Base-by-base conservation (phyloP, 202 grass and related monocot species). In the Miscanthus sacchariflorus region DNA sequence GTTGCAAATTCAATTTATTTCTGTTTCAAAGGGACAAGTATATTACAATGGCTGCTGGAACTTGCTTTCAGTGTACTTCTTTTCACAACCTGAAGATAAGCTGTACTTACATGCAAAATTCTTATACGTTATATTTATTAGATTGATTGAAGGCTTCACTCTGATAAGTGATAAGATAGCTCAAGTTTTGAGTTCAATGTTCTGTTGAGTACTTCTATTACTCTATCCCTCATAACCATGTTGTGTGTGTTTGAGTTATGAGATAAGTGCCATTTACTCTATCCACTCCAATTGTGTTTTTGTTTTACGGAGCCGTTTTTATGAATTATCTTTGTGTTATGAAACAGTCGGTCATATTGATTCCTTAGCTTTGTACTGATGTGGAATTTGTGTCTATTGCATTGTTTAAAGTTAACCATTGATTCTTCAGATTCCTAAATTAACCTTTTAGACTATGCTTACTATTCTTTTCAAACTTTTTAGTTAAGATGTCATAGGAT, bases 401-500 rank as follows among this genome's bases (percentile, higher is more conserved):
- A 78, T 70, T 38, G 27, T 27, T 15, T 78, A 69, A 78, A 86
- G 49, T 33, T 36, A 36, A n/a, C 76, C 17, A 76, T 90, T 81
- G 58, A 81, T 70, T 90, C 77, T 39, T 70, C 28, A 48, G 61
- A 38, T 49, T 56, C 50, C 23, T 68, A 76, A 81, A 54, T 10
- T 38, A 44, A 33, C 8, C 54, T 75, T 68, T 58, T 21, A 69
- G 70, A 46, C 9, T 80, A 76, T 81, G 24, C 70, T 67, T 46
- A 70, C 18, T 61, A 61, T 19, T 35, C 12, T 78, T 59, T 38
- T 0, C 12, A 61, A 50, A 7, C 10, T 24, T 24, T 4, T 58
- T 59, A 23, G 50, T 59, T 59, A 30, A 36, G 18, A 35, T 36
- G 5, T 39, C 33, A n/a, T 23, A 59, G 18, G 17, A 9, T 63